Percentiles rank a stretch among this genome's conserved stretches.
phyloP scores from a whole-genome alignment of 1,139 yeast genomes.

The Hanseniaspora uvarum region DNA sequence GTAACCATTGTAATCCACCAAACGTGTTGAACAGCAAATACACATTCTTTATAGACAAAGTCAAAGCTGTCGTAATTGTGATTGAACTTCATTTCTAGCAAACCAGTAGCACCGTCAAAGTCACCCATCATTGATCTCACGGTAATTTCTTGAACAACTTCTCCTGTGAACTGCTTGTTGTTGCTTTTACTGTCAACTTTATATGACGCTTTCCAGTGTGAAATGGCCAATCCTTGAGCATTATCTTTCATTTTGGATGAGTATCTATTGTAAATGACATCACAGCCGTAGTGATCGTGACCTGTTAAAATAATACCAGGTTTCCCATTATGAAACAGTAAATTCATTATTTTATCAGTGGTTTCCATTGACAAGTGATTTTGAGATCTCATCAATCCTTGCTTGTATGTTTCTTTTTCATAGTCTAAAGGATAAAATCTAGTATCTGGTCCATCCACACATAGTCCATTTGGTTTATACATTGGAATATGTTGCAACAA shows the following conservation, averaged over 20 bases:
- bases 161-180: slow-evolving; percentile 25
- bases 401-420: slow-evolving; percentile 53
- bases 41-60: slow-evolving; percentile 64
- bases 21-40: slow-evolving; percentile 77
- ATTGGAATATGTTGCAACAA: slow-evolving; percentile 84
- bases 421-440: slow-evolving; percentile 47
- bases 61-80: slow-evolving; percentile 39
- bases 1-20: slow-evolving; percentile 85
- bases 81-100: slow-evolving; percentile 60
- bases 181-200: slow-evolving; percentile 26
- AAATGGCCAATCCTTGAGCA: slow-evolving; percentile 15
- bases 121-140: slow-evolving; percentile 96
- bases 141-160: slow-evolving; percentile 57
- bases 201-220: slow-evolving; percentile 50
- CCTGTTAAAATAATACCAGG: slow-evolving; percentile 82
- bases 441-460: slow-evolving; percentile 75
- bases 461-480: slow-evolving; percentile 66
- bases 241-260: slow-evolving; percentile 28
- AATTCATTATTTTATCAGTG: slow-evolving; percentile 54
- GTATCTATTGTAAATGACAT: slow-evolving; percentile 47
- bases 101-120: slow-evolving; percentile 78
- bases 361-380: slow-evolving; percentile 67
- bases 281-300: slow-evolving; percentile 95
- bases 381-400: slow-evolving; percentile 68
- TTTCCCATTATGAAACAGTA: slow-evolving; percentile 54